Evolutionary conservation across 2,329 filamentous ascomycete species (phyloP).

Genomic region (Aspergillus floridensis): DNA sequence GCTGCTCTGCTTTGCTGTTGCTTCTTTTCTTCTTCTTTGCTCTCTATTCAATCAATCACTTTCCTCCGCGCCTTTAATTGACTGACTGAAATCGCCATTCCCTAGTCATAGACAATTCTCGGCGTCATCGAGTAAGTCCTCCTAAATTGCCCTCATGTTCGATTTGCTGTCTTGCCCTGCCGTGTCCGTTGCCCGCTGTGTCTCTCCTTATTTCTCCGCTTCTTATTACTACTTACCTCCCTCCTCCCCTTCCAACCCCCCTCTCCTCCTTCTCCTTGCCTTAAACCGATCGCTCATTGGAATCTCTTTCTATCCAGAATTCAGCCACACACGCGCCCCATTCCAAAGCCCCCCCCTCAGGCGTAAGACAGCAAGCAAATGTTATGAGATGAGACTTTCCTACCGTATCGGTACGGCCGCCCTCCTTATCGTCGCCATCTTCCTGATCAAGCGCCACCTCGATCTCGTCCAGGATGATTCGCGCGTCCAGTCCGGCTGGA

Average conservation of each 20-base stretch:
- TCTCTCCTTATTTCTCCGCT: background rate
- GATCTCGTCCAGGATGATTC: conserved; percentile 18
- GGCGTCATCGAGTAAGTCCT: background rate
- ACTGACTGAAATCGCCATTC: background rate
- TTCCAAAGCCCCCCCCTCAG: background rate
- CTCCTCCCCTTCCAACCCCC: conserved; percentile 7
- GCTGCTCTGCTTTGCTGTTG: background rate
- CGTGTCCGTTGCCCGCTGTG: background rate
- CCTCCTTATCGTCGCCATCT: conserved; percentile 30
- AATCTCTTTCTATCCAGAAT: conserved; percentile 1
- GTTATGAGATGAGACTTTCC: conserved; percentile 27
- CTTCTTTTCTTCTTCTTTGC: background rate
- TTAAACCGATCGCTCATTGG: conserved; percentile 6
- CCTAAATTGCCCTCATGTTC: background rate
- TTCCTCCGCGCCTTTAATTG: background rate
- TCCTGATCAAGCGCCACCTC: conserved; percentile 29
- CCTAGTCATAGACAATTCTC: background rate
- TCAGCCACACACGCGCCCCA: background rate
- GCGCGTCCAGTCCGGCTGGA: conserved; percentile 27
- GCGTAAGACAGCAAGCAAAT: background rate
- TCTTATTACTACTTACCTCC: conserved; percentile 5
- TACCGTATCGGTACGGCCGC: conserved; percentile 29
- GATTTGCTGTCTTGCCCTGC: background rate
- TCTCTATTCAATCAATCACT: background rate
- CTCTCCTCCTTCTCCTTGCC: background rate